Percentiles rank a stretch among this genome's conserved stretches.
These are phyloP conservation scores for Termitomyces sp. DNA, from an alignment of 768 basidiomycete genomes.

Conservation along the genomic window DNA sequence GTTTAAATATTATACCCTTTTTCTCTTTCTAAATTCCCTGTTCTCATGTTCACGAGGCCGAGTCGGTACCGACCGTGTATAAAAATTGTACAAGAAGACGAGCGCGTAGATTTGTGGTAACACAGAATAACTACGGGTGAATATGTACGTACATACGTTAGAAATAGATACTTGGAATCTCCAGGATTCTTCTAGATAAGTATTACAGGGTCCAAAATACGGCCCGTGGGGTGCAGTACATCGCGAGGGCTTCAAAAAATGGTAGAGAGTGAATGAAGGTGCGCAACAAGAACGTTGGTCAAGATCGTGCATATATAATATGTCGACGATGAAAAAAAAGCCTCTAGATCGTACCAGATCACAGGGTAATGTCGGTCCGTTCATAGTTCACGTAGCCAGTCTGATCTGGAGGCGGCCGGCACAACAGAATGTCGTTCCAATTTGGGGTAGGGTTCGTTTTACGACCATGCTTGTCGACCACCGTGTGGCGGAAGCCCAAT, in stretches of 20 bases:
- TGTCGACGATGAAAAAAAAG: not conserved
- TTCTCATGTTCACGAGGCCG: slow-evolving; percentile 4
- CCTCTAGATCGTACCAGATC: slow-evolving; percentile 8
- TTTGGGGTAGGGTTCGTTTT: slow-evolving; percentile 49
- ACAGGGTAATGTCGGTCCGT: slow-evolving; percentile 32
- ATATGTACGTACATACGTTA: slow-evolving; percentile 19
- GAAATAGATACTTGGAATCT: slow-evolving; percentile 17
- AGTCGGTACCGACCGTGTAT: slow-evolving; percentile 4
- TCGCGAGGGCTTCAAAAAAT: slow-evolving; percentile 1
- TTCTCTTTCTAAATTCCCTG: not conserved
- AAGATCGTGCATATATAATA: slow-evolving; percentile 5
- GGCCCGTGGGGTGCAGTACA: not conserved
- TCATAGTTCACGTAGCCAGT: slow-evolving; percentile 53
- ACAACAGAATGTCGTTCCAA: slow-evolving; percentile 75
- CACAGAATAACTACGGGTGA: not conserved
- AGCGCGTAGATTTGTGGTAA: not conserved
- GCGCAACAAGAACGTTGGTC: not conserved
- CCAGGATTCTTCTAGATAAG: slow-evolving; percentile 9
- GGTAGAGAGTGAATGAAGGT: not conserved
- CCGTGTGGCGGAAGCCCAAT: slow-evolving; percentile 54
- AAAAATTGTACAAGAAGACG: not conserved
- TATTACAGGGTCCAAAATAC: slow-evolving; percentile 8
- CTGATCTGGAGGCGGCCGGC: slow-evolving; percentile 51
- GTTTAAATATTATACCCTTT: slow-evolving; percentile 4
- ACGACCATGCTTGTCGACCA: slow-evolving; percentile 52